A percentile compares a stretch with the other conserved stretches of the same genome.
Evolutionary conservation across 345 rosid species (phyloP).

Genomic region (Hypericum perforatum): DNA sequence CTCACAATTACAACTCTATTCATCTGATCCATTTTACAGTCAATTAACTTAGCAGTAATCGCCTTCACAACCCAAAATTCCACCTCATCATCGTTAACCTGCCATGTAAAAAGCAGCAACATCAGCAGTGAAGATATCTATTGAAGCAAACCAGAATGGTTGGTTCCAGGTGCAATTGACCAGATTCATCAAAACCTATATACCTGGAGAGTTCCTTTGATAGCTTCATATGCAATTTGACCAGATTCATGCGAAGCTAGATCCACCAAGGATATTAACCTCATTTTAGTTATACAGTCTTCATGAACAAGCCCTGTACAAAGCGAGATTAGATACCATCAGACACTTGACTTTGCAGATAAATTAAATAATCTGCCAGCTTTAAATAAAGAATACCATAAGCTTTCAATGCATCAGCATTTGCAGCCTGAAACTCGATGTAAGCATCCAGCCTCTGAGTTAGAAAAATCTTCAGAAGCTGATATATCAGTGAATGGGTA

Average conservation of each 20-base stretch:
- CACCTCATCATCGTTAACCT: constrained; percentile 78
- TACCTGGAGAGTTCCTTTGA: constrained; percentile 67
- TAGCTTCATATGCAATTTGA: constrained; percentile 52
- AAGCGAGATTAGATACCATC: constrained; percentile 3
- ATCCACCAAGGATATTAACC: constrained; percentile 71
- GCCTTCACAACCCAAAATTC: constrained; percentile 89
- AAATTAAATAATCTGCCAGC: neutral
- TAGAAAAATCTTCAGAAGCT: constrained; percentile 75
- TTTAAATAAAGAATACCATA: constrained; percentile 36
- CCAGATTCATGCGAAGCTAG: constrained; percentile 65
- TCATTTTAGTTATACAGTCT: constrained; percentile 81
- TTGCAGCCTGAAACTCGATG: constrained; percentile 63
- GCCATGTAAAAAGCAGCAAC: constrained; percentile 8
- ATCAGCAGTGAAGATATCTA: constrained; percentile 2
- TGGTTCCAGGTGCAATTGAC: too few species aligned
- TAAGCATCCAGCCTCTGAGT: constrained; percentile 72
- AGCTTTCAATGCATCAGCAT: constrained; percentile 57
- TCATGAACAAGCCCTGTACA: constrained; percentile 71
- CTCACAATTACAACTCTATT: constrained; percentile 72
- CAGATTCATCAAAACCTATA: neutral
- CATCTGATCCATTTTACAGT: constrained; percentile 91
- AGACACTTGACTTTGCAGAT: neutral
- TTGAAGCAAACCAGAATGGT: neutral
- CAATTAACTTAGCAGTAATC: constrained; percentile 61
- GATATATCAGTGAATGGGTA: constrained; percentile 55